Base-by-base conservation (phyloP, 2,329 filamentous ascomycete genomes). In the Conoideocrella luteorostrata region DNA sequence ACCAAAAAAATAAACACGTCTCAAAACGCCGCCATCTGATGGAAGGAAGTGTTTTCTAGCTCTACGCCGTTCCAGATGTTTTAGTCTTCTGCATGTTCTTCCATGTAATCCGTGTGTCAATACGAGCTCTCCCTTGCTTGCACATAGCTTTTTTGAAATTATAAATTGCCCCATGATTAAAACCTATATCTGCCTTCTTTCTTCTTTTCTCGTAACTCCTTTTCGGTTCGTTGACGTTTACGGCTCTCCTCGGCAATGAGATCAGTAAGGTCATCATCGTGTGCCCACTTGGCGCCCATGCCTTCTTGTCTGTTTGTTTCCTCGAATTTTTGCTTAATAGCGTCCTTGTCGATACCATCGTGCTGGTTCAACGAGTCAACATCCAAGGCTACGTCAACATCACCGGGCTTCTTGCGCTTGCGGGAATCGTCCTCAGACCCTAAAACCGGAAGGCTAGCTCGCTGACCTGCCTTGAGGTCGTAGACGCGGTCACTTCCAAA, bases 401-500 rank as follows among this genome's bases (percentile, higher is more conserved):
- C 93, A 32, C 91, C 93, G 4, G 86, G 90, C 76, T 96, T 95
- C 80, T 97, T 98, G 57, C 88, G 79, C 69, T 94, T 93, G 56
- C 87, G 72, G 20, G 65, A 74, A 44, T 89, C 80, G 46, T 89
- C 86, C 20, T 94, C 88, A 50, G 80, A 77, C 10, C 90, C 93
- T 4, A 98, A 77, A 3, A 94, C 77, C 1, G 86, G 85, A 48
- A 87, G 64, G 47, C 73, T 69, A 18, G 71, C 67, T 48, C 75
- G 70, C 50, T 64, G 66, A 32, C 46, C 59, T 29, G 60, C 62
- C 44, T 80, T 84, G 49, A 98, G 76, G 65, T 98, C 90, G 66
- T 98, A 98, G 13, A 86, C 86, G 58, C 88, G 85, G 61, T 97
- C 91, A 55, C 88, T 90, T 54, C 93, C 93, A 61, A 98, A 97